Evolutionary conservation across 2,329 filamentous ascomycete genomes (phyloP).

Genomic region (Trichoderma sp.): DNA sequence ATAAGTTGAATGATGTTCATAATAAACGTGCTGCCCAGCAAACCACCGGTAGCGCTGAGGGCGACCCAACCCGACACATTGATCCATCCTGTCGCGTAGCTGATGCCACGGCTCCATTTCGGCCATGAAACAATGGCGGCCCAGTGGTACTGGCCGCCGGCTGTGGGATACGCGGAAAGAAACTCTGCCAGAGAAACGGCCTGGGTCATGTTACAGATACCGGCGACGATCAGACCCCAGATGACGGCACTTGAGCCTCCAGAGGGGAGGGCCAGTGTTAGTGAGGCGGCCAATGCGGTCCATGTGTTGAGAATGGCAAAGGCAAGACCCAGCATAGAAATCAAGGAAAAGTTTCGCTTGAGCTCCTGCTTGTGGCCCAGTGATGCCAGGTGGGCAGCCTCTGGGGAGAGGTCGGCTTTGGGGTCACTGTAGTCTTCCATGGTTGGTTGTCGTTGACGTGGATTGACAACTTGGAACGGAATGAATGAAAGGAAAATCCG

Average conservation of each 20-base stretch:
- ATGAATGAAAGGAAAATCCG: neutral
- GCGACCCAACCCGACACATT: constrained; percentile 73
- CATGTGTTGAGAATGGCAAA: constrained; percentile 55
- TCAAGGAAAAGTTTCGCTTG: constrained; percentile 51
- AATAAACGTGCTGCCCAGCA: constrained; percentile 68
- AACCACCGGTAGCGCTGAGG: constrained; percentile 66
- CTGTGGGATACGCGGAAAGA: constrained; percentile 62
- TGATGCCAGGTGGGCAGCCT: constrained; percentile 45
- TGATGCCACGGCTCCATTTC: constrained; percentile 61
- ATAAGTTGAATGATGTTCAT: constrained; percentile 65
- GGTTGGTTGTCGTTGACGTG: constrained; percentile 9
- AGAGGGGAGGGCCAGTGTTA: constrained; percentile 59
- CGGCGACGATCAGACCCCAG: constrained; percentile 66
- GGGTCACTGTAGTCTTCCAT: constrained; percentile 24
- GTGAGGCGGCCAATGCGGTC: constrained; percentile 52
- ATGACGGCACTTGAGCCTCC: constrained; percentile 72
- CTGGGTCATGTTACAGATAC: constrained; percentile 69
- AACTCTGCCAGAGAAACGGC: constrained; percentile 72
- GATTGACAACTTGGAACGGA: constrained; percentile 4
- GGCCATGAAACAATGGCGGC: constrained; percentile 65
- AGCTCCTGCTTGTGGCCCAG: constrained; percentile 53
- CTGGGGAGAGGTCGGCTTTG: constrained; percentile 29
- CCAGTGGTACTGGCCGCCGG: constrained; percentile 71
- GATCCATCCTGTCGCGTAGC: constrained; percentile 73
- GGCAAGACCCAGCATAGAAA: constrained; percentile 51